These are phyloP conservation scores for Emergomyces orientalis DNA, from an alignment of 2,329 filamentous ascomycete genomes.

Conservation along the genomic window DNA sequence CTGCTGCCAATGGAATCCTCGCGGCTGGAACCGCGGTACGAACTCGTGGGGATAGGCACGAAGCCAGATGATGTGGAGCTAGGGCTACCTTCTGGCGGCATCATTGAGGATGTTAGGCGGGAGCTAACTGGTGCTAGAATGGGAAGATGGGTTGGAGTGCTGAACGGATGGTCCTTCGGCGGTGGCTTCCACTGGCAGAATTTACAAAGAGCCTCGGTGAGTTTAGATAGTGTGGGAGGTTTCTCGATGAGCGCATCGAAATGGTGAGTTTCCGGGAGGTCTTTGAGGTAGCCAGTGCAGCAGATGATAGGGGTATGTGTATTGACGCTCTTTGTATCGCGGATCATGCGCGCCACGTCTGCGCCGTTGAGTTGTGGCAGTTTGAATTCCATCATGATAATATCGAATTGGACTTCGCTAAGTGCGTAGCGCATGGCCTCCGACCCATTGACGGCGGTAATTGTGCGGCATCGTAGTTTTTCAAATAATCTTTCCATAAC, in stretches of 20 bases:
- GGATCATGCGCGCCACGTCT: slow-evolving; percentile 94
- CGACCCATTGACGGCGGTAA: slow-evolving; percentile 79
- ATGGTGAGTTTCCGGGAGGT: slow-evolving; percentile 86
- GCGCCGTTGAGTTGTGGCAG: slow-evolving; percentile 89
- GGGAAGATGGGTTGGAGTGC: slow-evolving; percentile 43
- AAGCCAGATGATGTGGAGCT: slow-evolving; percentile 67
- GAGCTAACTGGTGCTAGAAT: slow-evolving; percentile 43
- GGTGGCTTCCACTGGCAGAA: slow-evolving; percentile 92
- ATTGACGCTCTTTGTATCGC: slow-evolving; percentile 92
- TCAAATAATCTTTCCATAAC: slow-evolving; percentile 99
- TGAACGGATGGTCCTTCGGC: slow-evolving; percentile 50
- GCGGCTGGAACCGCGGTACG: slow-evolving; percentile 68
- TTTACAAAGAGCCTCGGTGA: slow-evolving; percentile 76
- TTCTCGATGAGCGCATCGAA: slow-evolving; percentile 96
- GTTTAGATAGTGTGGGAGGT: slow-evolving; percentile 82
- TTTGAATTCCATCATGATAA: slow-evolving; percentile 97
- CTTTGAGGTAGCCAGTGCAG: slow-evolving; percentile 96
- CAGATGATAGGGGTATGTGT: slow-evolving; percentile 90
- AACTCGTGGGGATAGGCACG: slow-evolving; percentile 59
- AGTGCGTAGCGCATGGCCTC: slow-evolving; percentile 90
- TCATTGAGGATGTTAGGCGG: slow-evolving; percentile 46
- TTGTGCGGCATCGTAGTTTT: slow-evolving; percentile 87
- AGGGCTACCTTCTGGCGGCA: slow-evolving; percentile 66
- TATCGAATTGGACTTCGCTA: slow-evolving; percentile 96
- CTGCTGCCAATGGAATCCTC: slow-evolving; percentile 78